phyloP scores from a whole-genome alignment of 108 stramenopile species.

The Cyclotella atomus region DNA sequence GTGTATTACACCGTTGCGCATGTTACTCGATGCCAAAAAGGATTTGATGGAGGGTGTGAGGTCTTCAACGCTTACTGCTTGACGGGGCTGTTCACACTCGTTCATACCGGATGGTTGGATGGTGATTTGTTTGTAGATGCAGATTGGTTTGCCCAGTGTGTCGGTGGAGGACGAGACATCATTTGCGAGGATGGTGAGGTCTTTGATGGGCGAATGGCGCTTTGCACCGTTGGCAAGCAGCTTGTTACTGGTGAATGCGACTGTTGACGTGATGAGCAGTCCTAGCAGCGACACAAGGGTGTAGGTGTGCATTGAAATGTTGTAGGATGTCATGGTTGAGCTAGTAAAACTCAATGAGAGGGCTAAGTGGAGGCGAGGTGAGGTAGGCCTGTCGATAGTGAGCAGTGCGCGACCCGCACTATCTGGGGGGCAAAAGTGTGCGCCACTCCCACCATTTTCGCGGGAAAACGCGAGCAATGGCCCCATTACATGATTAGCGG shows the following conservation, averaged over 20 bases:
- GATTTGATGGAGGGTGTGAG: slow-evolving; percentile 68
- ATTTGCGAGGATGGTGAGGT: no score
- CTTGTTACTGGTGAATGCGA: background rate
- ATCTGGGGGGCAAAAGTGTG: no score
- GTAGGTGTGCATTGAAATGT: no score
- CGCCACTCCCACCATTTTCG: no score
- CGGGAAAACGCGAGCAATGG: no score
- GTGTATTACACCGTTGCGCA: slow-evolving; percentile 69
- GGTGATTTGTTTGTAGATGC: slow-evolving; percentile 42
- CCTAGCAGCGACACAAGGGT: background rate
- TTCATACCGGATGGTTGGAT: slow-evolving; percentile 34
- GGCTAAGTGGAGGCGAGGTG: no score
- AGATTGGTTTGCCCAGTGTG: slow-evolving; percentile 33
- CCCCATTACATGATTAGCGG: no score
- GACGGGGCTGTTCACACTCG: slow-evolving; percentile 59
- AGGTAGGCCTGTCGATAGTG: no score
- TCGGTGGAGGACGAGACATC: background rate
- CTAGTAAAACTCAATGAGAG: no score
- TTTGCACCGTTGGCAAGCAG: background rate
- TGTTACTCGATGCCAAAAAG: slow-evolving; percentile 56
- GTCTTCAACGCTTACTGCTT: slow-evolving; percentile 81
- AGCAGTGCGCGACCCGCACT: no score
- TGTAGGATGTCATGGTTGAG: no score
- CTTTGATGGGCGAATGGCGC: background rate
- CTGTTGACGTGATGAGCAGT: background rate